Percentiles rank a stretch among this genome's conserved stretches.
These are phyloP conservation scores for Closterium sp. DNA, from an alignment of 139 green algal species.

Conservation along the genomic window DNA sequence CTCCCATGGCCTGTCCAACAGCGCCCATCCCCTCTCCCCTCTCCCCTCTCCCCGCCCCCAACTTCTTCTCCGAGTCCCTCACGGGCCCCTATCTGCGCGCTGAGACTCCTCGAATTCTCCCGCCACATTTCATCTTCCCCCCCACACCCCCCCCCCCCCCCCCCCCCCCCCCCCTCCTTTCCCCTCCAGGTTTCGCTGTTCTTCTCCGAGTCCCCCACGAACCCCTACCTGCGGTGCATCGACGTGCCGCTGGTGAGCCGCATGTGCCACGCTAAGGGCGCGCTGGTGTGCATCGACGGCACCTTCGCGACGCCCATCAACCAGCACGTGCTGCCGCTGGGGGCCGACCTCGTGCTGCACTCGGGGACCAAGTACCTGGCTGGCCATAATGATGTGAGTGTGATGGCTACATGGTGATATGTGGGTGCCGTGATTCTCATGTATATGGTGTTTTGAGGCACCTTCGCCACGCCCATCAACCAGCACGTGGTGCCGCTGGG, in stretches of 20 bases:
- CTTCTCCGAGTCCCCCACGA: slow-evolving; percentile 98
- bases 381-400: slow-evolving; percentile 91
- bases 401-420: neutral
- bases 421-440: neutral
- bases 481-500: slow-evolving; percentile 73
- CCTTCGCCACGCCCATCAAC: slow-evolving; percentile 96
- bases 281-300: slow-evolving; percentile 88
- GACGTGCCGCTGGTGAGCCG: slow-evolving; percentile 81
- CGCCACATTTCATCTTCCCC: too few species aligned
- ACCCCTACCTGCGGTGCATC: slow-evolving; percentile 98
- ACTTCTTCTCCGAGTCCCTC: too few species aligned
- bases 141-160: too few species aligned
- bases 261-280: slow-evolving; percentile 75
- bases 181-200: slow-evolving; percentile 71
- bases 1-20: too few species aligned
- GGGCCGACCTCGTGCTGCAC: slow-evolving; percentile 98
- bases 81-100: too few species aligned
- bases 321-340: slow-evolving; percentile 71
- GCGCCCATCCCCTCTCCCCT: too few species aligned
- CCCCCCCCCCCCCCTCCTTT: too few species aligned
- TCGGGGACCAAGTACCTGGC: slow-evolving; percentile 97
- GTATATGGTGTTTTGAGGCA: too few species aligned
- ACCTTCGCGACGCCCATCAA: slow-evolving; percentile 98
- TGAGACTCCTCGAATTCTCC: too few species aligned
- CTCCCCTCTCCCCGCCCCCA: too few species aligned